Evolutionary conservation across 1,139 yeast species (phyloP), one percentile per base, ranked within the genome.

Genomic region (Candida sp.): DNA sequence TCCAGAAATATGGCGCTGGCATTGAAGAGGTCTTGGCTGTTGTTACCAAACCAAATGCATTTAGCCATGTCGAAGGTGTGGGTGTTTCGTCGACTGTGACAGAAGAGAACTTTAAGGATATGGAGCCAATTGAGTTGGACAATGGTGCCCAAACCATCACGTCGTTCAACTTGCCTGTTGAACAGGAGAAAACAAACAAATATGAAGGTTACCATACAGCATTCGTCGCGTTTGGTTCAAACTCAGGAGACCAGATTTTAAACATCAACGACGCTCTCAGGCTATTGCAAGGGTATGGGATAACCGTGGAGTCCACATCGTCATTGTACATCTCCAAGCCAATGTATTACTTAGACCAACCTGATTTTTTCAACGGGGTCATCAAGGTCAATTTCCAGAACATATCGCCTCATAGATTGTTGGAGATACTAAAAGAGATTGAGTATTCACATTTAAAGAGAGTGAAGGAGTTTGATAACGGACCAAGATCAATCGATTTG

Each of bases 401-500:
- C 5, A 68, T 85, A 44, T 58, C 78, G 0, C 98, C 99, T 1
- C 75, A 78, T 42, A 85, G 83, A 1, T 71, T 96, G 25, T 72
- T 94, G 43, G 66, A 68, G 22, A 72, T 77, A 3, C 69, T 93
- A 52, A 93, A 96, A 63, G 77, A 80, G 28, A 88, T 94, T 44
- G 99, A 94, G 67, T 90, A 90, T 60, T 74, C 83, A 5, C 81
- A 80, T 33, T 71, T 93, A 39, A 75, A 81, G n/a, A 75, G 99
- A 47, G 85, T 85, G 26, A 94, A 94, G 64, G 72, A 84, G 42
- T 79, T 90, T 55, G 93, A 90, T 32, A 94, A 94, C 63, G 98
- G 99, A 0, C 99, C 99, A 5, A 76, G 99, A 53, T 73, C 88
- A 7, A 90, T 94, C 50, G 99, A 94, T 63, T 77, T 94, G 53